Evolutionary conservation across 1,139 yeast genomes (phyloP).

Genomic region (Yamadazyma sp.): DNA sequence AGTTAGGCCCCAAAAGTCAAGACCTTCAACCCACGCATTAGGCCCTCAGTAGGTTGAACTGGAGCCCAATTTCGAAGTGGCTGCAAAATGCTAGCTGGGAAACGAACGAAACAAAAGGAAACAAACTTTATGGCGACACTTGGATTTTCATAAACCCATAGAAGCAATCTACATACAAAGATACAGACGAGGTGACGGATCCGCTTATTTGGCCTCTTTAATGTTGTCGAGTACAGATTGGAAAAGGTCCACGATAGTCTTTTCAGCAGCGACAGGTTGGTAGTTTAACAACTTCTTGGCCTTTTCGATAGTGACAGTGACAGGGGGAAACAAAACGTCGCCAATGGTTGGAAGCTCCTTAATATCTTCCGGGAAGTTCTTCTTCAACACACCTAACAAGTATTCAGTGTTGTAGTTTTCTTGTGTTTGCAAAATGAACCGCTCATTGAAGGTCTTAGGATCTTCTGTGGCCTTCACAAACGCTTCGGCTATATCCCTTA

Average conservation of each 20-base stretch:
- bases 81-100: too few relatives aligned
- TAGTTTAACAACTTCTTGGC: slow-evolving; percentile 7
- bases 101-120: too few relatives aligned
- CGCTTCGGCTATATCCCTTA: slow-evolving; percentile 20
- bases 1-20: too few relatives aligned
- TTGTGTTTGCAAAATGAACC: slow-evolving; percentile 10
- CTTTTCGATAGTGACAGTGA: slow-evolving; percentile 4
- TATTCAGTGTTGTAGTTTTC: not conserved
- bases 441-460: slow-evolving; percentile 13
- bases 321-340: not conserved
- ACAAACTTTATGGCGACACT: too few relatives aligned
- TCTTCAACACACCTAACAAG: not conserved
- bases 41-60: too few relatives aligned
- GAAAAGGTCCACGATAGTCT: slow-evolving; percentile 3
- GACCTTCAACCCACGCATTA: too few relatives aligned
- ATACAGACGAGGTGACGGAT: too few relatives aligned
- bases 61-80: too few relatives aligned
- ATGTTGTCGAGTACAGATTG: not conserved
- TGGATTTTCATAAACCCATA: too few relatives aligned
- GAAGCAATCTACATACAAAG: too few relatives aligned
- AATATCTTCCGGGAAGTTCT: slow-evolving; percentile 5
- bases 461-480: slow-evolving; percentile 15
- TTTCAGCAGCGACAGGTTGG: slow-evolving; percentile 1
- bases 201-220: not conserved
- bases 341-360: slow-evolving; percentile 7